Evolutionary conservation across 106 monocot genomes (phyloP).

Genomic region (Dendrobium chrysotoxum): DNA sequence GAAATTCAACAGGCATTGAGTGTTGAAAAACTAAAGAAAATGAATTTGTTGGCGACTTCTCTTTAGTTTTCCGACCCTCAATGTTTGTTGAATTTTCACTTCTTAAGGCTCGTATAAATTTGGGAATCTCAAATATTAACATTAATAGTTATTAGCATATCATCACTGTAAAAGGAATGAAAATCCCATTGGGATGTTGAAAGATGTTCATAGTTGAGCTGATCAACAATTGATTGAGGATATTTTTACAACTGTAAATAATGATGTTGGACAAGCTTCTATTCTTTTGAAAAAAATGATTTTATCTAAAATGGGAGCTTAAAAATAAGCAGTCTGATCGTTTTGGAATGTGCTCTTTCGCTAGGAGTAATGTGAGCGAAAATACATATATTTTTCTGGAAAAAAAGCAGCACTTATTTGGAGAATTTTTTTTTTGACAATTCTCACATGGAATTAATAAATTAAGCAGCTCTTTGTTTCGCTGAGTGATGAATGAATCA

Average conservation of each 20-base stretch:
- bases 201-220: conserved; percentile 61
- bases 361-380: background rate
- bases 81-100: conserved; percentile 12
- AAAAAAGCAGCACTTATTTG: conserved; percentile 9
- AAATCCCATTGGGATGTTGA: conserved; percentile 32
- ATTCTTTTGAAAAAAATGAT: conserved; percentile 61
- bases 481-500: background rate
- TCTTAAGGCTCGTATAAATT: background rate
- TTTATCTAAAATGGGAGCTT: conserved; percentile 14
- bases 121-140: background rate
- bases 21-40: conserved; percentile 51
- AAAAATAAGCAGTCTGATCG: conserved; percentile 7
- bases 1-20: conserved; percentile 12
- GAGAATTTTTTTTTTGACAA: conserved; percentile 9
- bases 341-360: conserved; percentile 7
- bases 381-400: conserved; percentile 1
- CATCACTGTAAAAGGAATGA: background rate
- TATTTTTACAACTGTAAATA: conserved; percentile 51
- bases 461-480: background rate
- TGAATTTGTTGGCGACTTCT: conserved; percentile 32
- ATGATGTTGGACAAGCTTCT: conserved; percentile 54
- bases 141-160: background rate
- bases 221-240: conserved; percentile 62
- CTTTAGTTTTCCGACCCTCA: conserved; percentile 29
- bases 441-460: conserved; percentile 4